Evolutionary conservation across 1,284 basidiomycete genomes (phyloP).

Genomic region (Cystobasidium pallidum): DNA sequence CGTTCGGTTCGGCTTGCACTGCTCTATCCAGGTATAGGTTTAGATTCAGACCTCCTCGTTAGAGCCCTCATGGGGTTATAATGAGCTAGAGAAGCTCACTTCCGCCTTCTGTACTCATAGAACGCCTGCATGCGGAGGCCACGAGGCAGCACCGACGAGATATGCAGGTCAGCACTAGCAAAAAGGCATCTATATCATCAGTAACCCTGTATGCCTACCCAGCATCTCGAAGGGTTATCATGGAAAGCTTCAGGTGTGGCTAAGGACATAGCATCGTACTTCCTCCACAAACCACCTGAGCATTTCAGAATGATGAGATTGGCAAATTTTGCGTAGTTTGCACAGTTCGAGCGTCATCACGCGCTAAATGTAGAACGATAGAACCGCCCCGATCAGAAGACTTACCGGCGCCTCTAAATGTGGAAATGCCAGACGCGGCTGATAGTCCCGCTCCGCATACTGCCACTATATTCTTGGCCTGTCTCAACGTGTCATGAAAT

Average conservation of each 20-base stretch:
- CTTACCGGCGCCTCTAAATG: constrained; percentile 62
- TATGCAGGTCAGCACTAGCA: too few relatives aligned
- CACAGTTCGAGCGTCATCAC: too few relatives aligned
- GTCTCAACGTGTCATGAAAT: constrained; percentile 55
- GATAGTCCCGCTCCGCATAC: constrained; percentile 68
- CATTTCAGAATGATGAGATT: neutral
- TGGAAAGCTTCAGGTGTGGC: constrained; percentile 66
- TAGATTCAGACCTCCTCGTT: too few relatives aligned
- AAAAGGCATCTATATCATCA: too few relatives aligned
- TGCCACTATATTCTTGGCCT: constrained; percentile 62
- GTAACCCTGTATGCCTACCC: constrained; percentile 55
- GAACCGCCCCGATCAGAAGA: neutral
- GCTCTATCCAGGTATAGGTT: neutral
- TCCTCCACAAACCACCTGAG: constrained; percentile 66
- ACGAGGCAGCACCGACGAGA: neutral
- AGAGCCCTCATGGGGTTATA: too few relatives aligned
- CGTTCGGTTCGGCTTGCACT: constrained; percentile 14
- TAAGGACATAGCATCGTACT: constrained; percentile 63
- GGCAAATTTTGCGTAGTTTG: neutral
- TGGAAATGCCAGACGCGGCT: constrained; percentile 63
- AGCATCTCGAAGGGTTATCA: constrained; percentile 63
- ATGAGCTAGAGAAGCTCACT: constrained; percentile 58
- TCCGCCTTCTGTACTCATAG: constrained; percentile 65
- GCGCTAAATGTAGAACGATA: neutral
- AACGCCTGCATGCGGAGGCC: constrained; percentile 59